Evolutionary conservation across 169 alveolate species (phyloP).

Genomic region (Pseudocohnilembus persalinus): DNA sequence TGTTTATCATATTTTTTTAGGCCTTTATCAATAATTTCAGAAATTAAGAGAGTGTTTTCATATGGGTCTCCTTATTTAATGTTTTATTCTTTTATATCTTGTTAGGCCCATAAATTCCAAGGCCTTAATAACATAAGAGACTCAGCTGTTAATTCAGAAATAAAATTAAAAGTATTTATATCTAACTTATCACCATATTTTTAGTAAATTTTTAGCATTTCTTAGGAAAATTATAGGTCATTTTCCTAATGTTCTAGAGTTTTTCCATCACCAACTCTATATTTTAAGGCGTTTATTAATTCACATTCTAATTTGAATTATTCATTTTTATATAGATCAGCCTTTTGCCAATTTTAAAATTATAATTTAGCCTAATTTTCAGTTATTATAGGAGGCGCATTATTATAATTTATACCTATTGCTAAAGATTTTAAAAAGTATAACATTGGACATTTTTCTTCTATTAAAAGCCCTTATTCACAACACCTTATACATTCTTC

Average conservation of each 20-base stretch:
- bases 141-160: background rate
- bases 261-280: background rate
- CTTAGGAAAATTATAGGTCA: background rate
- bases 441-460: background rate
- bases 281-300: background rate
- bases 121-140: conserved; percentile 3
- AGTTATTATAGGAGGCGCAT: too few species aligned
- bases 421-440: background rate
- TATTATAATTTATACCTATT: background rate
- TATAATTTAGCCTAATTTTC: background rate
- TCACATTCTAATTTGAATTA: background rate
- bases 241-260: background rate
- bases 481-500: background rate
- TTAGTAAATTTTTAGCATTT: background rate
- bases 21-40: background rate
- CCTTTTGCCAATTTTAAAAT: background rate
- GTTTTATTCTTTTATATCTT: background rate
- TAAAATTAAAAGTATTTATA: too few species aligned
- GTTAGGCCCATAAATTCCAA: background rate
- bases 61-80: background rate
- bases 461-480: background rate
- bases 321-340: background rate
- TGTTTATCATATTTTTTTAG: background rate
- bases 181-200: background rate
- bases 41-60: background rate